Conservation (phyloP, 192 early-diverging fungal species). For the Backusella psychrophila region DNA sequence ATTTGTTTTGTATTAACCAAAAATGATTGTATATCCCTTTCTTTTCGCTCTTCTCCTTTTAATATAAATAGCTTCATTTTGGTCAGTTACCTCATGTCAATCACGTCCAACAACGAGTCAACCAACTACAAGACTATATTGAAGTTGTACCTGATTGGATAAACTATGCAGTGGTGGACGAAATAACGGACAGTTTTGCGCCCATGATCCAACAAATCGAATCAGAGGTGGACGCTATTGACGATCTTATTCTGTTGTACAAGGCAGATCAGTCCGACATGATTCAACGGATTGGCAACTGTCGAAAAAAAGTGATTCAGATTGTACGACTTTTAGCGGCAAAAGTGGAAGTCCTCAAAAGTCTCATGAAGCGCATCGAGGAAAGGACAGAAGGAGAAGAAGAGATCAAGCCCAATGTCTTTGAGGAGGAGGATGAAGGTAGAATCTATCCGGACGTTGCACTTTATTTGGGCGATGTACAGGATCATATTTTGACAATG, state of each 20-base stretch:
- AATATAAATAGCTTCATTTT: slow-evolving; percentile 54
- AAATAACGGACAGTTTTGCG: slow-evolving; percentile 75
- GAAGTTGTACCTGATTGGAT: slow-evolving; percentile 60
- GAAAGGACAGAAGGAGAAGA: slow-evolving; percentile 29
- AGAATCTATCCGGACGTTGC: slow-evolving; percentile 53
- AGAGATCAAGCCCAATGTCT: neutral
- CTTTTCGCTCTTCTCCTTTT: neutral
- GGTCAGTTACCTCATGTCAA: slow-evolving; percentile 49
- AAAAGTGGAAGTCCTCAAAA: slow-evolving; percentile 71
- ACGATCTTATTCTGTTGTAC: slow-evolving; percentile 69
- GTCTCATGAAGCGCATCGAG: slow-evolving; percentile 58
- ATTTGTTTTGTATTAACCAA: slow-evolving; percentile 28
- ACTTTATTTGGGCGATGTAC: slow-evolving; percentile 80
- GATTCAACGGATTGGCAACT: slow-evolving; percentile 69
- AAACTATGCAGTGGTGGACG: slow-evolving; percentile 77
- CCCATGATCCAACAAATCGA: slow-evolving; percentile 68
- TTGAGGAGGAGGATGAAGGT: neutral
- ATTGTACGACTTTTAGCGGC: slow-evolving; percentile 61
- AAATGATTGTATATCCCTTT: slow-evolving; percentile 32
- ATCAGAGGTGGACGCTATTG: slow-evolving; percentile 72
- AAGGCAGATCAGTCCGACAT: slow-evolving; percentile 54
- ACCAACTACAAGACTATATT: slow-evolving; percentile 48
- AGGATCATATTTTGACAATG: slow-evolving; percentile 78
- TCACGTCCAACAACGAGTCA: slow-evolving; percentile 61
- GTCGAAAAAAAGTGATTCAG: slow-evolving; percentile 70